Conservation (phyloP, 23 red algal genomes). For the Chondrus crispus region DNA sequence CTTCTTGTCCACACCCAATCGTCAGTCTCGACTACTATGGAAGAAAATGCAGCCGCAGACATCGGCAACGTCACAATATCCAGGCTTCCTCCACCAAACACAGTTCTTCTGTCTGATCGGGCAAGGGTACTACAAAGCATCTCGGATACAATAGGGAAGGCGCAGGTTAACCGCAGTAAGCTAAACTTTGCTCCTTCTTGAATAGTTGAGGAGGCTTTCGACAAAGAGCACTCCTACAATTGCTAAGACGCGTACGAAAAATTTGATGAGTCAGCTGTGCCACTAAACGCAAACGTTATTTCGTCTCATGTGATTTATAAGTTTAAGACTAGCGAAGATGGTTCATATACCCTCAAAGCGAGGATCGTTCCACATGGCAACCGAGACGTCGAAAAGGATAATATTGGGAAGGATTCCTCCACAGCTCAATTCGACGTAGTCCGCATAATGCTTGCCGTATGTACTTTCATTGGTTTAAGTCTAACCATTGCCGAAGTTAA, state of each 20-base stretch:
- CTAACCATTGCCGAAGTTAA: no score
- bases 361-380: background rate
- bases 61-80: no score
- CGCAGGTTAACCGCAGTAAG: background rate
- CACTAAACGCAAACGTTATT: constrained; percentile 1
- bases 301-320: constrained; percentile 29
- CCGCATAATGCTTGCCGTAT: no score
- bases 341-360: background rate
- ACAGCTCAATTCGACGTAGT: background rate
- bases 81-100: no score
- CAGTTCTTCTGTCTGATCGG: background rate
- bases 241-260: background rate
- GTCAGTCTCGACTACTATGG: no score
- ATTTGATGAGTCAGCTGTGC: background rate
- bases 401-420: background rate
- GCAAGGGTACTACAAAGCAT: background rate
- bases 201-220: constrained; percentile 1
- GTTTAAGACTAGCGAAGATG: background rate
- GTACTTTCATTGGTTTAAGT: no score
- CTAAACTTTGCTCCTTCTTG: background rate
- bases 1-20: no score
- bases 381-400: background rate
- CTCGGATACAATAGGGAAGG: background rate
- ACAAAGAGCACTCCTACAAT: background rate
- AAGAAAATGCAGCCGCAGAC: no score